A percentile compares a stretch with the other conserved stretches of the same genome.
Conservation (phyloP, 148 eudicot species). For the Chenopodium berlandieri region DNA sequence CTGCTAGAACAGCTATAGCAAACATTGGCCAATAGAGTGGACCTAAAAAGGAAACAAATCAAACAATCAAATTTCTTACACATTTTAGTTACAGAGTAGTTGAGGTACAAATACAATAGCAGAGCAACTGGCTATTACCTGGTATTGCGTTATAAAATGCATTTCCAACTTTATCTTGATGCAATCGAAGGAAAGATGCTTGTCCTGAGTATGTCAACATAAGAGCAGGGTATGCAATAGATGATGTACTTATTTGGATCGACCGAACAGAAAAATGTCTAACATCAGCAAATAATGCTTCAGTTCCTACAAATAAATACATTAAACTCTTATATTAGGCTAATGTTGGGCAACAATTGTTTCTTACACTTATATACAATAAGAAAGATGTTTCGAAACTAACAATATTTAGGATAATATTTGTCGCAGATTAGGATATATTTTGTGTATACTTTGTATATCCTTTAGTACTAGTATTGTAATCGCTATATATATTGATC, state of each 20-base stretch:
- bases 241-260: slow-evolving; percentile 41
- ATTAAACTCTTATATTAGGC: not conserved
- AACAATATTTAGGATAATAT: no score
- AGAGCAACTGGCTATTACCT: slow-evolving; percentile 17
- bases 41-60: slow-evolving; percentile 3
- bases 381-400: no score
- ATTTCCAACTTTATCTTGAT: slow-evolving; percentile 27
- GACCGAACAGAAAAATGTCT: slow-evolving; percentile 48
- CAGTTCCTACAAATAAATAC: slow-evolving; percentile 28
- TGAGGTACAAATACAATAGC: no score
- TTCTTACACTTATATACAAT: no score
- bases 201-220: slow-evolving; percentile 43
- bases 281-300: slow-evolving; percentile 48
- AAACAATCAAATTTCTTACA: no score
- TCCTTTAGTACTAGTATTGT: no score
- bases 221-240: slow-evolving; percentile 37
- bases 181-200: slow-evolving; percentile 38
- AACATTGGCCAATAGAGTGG: slow-evolving; percentile 46
- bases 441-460: no score
- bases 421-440: no score
- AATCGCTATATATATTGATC: no score
- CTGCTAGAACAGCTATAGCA: slow-evolving; percentile 37
- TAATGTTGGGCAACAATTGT: no score
- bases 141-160: slow-evolving; percentile 40
- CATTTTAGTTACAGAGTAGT: no score